Percentiles rank a stretch among this genome's conserved stretches.
Conservation (phyloP, 2,329 filamentous ascomycete genomes). For the Penicillium nordicum region DNA sequence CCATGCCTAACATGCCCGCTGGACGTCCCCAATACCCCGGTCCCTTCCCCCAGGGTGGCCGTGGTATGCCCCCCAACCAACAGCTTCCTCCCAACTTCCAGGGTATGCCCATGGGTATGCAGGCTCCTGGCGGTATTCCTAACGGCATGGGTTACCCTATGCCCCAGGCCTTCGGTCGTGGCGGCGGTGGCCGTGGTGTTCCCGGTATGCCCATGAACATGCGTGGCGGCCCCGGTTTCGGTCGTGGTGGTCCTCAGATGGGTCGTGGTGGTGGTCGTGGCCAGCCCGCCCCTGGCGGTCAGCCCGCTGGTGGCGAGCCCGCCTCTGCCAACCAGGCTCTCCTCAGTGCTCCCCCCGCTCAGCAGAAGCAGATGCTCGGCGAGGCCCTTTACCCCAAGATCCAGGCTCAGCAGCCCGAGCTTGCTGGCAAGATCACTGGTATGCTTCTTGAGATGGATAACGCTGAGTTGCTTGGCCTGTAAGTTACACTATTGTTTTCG, state of each 20-base stretch:
- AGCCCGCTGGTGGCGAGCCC: slow-evolving; percentile 40
- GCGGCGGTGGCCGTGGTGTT: slow-evolving; percentile 66
- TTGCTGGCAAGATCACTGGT: slow-evolving; percentile 98
- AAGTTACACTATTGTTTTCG: slow-evolving; percentile 51
- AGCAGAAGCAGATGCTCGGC: slow-evolving; percentile 98
- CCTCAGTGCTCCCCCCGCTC: slow-evolving; percentile 56
- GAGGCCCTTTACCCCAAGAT: slow-evolving; percentile 99
- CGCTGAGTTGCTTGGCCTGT: slow-evolving; percentile 87
- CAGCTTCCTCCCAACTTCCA: slow-evolving; percentile 87
- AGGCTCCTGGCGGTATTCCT: slow-evolving; percentile 65
- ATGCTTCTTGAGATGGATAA: slow-evolving; percentile 99
- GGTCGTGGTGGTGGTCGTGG: slow-evolving; percentile 43
- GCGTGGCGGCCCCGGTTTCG: slow-evolving; percentile 47
- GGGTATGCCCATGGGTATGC: slow-evolving; percentile 59
- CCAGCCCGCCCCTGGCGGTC: slow-evolving; percentile 37
- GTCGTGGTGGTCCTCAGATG: slow-evolving; percentile 45
- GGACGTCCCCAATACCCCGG: slow-evolving; percentile 83
- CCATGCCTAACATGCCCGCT: slow-evolving; percentile 68
- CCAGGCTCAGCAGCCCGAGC: slow-evolving; percentile 84
- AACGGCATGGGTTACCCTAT: slow-evolving; percentile 79
- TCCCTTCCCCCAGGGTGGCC: slow-evolving; percentile 79
- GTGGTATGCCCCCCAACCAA: slow-evolving; percentile 76
- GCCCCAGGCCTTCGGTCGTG: slow-evolving; percentile 68
- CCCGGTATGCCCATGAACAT: slow-evolving; percentile 67
- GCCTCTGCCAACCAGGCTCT: slow-evolving; percentile 47